Evolutionary conservation across 371 early-diverging fungal genomes (phyloP), one percentile per base, ranked within the genome.

Genomic region (Fennellomyces sp.): DNA sequence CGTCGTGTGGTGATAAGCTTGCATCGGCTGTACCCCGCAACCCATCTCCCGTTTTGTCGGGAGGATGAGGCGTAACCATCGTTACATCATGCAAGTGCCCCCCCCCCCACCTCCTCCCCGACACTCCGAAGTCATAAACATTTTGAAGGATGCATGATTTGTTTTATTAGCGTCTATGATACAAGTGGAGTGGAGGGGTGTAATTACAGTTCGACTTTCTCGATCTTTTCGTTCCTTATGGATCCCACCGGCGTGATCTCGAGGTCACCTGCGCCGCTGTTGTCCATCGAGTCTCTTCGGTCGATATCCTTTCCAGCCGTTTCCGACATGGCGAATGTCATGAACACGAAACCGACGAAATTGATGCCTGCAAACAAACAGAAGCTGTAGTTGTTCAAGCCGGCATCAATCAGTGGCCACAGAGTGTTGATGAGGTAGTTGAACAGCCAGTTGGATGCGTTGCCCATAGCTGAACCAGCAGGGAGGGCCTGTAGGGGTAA

Each of bases 391-490:
- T 71, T 62, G 8, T 68, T 66, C 25, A 78, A 65, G 21, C 66
- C 64, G 2, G 53, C 49, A 21, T 66, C 54, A 66, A 75, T 73
- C 15, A 59, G 29, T 3, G 79, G 75, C 79, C 79, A 78, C 13
- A 73, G 39, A 7, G 70, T 73, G 30, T 78, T 78, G 57, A 75
- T 68, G 27, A 78, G 49, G 52, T 75, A 78, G 55, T 78, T 78
- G 38, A 67, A 70, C 8, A 73, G 53, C 79, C 79, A 78, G 53
- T 78, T 78, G 36, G 73, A 71, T 12, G 69, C 54, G 33, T 64
- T 71, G 39, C 76, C 79, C 21, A 78, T 66, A 29, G 79, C 79
- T 50, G 73, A 70, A 45, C 73, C 79, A 61, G 79, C 64, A 28
- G 75, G 69, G 13, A 78, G 58, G 12, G 79, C 79, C 38, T 71